Percentiles rank a stretch among this genome's conserved stretches.
Evolutionary conservation across 441 rosid species (phyloP).

Genomic region (Gossypium schwendimanii): DNA sequence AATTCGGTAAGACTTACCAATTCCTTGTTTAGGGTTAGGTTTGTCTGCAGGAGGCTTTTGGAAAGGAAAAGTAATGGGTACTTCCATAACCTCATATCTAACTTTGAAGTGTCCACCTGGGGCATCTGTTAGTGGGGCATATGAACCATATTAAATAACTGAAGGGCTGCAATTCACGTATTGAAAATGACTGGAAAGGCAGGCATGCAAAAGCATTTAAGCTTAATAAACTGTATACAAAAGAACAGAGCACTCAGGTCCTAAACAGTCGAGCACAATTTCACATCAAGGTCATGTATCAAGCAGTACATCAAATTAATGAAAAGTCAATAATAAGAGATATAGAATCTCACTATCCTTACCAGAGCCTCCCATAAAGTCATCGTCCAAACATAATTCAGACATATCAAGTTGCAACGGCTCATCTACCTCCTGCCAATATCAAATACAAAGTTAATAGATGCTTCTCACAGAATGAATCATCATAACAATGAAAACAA

Average conservation of each 20-base stretch:
- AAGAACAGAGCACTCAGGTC: neutral
- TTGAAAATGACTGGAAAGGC: neutral
- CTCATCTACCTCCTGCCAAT: slow-evolving; percentile 78
- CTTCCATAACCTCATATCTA: slow-evolving; percentile 72
- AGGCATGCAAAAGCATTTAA: neutral
- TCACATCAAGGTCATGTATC: neutral
- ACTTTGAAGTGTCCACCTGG: slow-evolving; percentile 69
- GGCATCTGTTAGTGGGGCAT: slow-evolving; percentile 29
- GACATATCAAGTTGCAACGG: slow-evolving; percentile 83
- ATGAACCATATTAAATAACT: neutral
- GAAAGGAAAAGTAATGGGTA: slow-evolving; percentile 68
- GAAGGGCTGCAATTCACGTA: neutral
- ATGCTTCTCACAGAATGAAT: slow-evolving; percentile 1
- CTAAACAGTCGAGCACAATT: neutral
- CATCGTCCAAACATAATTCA: slow-evolving; percentile 60
- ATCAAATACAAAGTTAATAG: slow-evolving; percentile 15
- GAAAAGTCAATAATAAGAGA: neutral
- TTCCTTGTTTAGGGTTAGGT: slow-evolving; percentile 98
- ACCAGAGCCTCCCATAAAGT: slow-evolving; percentile 71
- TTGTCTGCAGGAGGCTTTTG: slow-evolving; percentile 87
- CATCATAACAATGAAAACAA: neutral
- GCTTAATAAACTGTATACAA: neutral
- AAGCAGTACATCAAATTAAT: neutral
- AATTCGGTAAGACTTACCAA: slow-evolving; percentile 44
- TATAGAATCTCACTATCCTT: slow-evolving; percentile 9